Evolutionary conservation across 495 filamentous ascomycete species (phyloP).

Genomic region (Thermothielavioides terrestris): DNA sequence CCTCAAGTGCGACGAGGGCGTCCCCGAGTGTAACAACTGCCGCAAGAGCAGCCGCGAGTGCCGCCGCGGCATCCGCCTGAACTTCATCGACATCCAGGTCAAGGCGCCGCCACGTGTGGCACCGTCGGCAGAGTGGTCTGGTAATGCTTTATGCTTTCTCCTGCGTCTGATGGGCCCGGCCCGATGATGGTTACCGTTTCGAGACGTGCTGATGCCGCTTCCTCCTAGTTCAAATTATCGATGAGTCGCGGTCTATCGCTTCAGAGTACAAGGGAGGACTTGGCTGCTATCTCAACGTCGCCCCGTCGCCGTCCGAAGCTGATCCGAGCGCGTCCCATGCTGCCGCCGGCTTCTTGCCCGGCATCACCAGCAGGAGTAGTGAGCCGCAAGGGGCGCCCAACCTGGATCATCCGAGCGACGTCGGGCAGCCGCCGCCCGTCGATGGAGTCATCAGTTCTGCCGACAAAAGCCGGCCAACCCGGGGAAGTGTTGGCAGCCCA

Average conservation of each 20-base stretch:
- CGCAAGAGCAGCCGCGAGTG: slow-evolving; percentile 78
- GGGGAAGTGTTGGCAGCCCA: background rate
- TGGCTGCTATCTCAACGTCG: slow-evolving; percentile 52
- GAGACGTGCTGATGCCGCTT: slow-evolving; percentile 4
- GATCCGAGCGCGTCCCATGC: slow-evolving; percentile 4
- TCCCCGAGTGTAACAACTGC: slow-evolving; percentile 78
- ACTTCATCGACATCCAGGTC: slow-evolving; percentile 82
- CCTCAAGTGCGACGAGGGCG: slow-evolving; percentile 66
- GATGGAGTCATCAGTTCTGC: too few species aligned
- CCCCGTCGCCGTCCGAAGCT: slow-evolving; percentile 21
- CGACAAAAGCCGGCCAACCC: background rate
- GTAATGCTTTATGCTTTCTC: slow-evolving; percentile 28
- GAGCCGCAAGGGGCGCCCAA: background rate
- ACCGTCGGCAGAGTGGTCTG: slow-evolving; percentile 57
- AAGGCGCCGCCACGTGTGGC: slow-evolving; percentile 58
- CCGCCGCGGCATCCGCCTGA: slow-evolving; percentile 78
- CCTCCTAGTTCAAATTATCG: slow-evolving; percentile 57
- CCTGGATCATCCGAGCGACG: background rate
- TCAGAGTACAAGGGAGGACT: slow-evolving; percentile 83
- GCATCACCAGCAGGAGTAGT: background rate
- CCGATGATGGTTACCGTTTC: too few species aligned
- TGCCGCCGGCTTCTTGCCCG: background rate
- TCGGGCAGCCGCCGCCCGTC: slow-evolving; percentile 7
- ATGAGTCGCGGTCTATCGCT: slow-evolving; percentile 86
- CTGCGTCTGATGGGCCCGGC: background rate